Percentiles rank a stretch among this genome's conserved stretches.
These are phyloP conservation scores for Aegilops speltoides DNA, from an alignment of 176 grass and related monocot species.

Conservation along the genomic window DNA sequence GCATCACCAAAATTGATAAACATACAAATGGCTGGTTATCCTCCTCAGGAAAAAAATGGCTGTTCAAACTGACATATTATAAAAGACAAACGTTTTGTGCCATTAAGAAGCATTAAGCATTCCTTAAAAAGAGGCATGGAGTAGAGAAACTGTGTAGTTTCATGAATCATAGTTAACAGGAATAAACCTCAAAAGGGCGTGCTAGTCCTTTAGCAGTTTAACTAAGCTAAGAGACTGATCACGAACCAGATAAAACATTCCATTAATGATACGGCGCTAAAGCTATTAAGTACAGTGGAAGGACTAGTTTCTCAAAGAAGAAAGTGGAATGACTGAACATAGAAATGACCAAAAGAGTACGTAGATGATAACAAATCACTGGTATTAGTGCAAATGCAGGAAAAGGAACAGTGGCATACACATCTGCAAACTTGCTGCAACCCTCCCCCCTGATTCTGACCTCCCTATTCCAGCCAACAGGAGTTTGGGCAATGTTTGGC, in stretches of 20 bases:
- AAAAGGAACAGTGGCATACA: slow-evolving; percentile 50
- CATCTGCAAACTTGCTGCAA: slow-evolving; percentile 77
- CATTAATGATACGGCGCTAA: background rate
- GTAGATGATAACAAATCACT: background rate
- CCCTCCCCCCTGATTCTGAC: slow-evolving; percentile 76
- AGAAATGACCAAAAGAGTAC: background rate
- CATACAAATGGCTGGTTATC: background rate
- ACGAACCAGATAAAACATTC: background rate
- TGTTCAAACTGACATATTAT: slow-evolving; percentile 18
- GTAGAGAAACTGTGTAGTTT: background rate
- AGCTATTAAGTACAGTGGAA: background rate
- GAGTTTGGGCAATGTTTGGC: slow-evolving; percentile 63
- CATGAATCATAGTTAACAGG: slow-evolving; percentile 1
- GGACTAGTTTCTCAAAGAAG: background rate
- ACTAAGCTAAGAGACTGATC: slow-evolving; percentile 14
- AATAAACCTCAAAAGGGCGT: slow-evolving; percentile 11
- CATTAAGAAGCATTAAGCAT: too few species aligned
- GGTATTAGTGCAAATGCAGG: slow-evolving; percentile 18
- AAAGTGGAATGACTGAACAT: background rate
- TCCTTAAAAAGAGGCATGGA: too few species aligned
- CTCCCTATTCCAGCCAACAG: slow-evolving; percentile 81
- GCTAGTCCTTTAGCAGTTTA: slow-evolving; percentile 6
- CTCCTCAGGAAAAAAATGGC: too few species aligned
- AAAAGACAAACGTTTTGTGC: background rate
- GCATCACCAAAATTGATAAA: slow-evolving; percentile 7